phyloP scores from a whole-genome alignment of 2,329 filamentous ascomycete genomes.

The Zymoseptoria tritici region DNA sequence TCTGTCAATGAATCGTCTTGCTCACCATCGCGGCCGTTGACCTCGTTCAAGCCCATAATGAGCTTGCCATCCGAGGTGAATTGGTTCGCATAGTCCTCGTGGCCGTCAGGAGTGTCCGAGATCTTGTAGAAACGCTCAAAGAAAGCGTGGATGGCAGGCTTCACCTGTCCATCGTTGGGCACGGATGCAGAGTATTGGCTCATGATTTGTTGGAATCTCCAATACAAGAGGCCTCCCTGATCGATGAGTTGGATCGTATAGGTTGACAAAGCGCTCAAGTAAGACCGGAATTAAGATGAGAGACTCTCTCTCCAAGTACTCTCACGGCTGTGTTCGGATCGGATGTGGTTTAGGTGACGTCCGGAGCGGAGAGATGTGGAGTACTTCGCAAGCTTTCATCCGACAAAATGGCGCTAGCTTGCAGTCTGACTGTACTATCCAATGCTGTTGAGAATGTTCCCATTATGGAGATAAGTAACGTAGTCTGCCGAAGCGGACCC shows the following conservation, averaged over 20 bases:
- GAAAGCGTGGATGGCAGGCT: constrained; percentile 36
- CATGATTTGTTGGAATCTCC: constrained; percentile 12
- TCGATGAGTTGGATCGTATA: too few species aligned
- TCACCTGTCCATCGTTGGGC: constrained; percentile 26
- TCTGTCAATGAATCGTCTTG: constrained; percentile 2
- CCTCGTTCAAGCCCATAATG: constrained; percentile 46
- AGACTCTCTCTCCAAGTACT: neutral
- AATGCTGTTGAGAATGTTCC: too few species aligned
- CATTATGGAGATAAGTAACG: too few species aligned
- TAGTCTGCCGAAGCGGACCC: too few species aligned
- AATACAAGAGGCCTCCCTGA: neutral
- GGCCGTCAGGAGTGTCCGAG: constrained; percentile 42
- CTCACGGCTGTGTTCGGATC: neutral
- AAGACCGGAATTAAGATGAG: neutral
- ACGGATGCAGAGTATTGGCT: constrained; percentile 27
- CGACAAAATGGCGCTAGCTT: neutral
- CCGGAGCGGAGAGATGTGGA: neutral
- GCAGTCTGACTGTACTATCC: too few species aligned
- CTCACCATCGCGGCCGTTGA: constrained; percentile 39
- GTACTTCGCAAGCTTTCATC: neutral
- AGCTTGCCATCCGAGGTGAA: constrained; percentile 45
- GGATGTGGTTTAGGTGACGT: neutral
- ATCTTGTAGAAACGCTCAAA: constrained; percentile 42
- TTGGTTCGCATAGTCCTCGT: constrained; percentile 42
- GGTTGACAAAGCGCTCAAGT: neutral